Conservation (phyloP, 805 yeast species). For the Starmerella tilneyi region DNA sequence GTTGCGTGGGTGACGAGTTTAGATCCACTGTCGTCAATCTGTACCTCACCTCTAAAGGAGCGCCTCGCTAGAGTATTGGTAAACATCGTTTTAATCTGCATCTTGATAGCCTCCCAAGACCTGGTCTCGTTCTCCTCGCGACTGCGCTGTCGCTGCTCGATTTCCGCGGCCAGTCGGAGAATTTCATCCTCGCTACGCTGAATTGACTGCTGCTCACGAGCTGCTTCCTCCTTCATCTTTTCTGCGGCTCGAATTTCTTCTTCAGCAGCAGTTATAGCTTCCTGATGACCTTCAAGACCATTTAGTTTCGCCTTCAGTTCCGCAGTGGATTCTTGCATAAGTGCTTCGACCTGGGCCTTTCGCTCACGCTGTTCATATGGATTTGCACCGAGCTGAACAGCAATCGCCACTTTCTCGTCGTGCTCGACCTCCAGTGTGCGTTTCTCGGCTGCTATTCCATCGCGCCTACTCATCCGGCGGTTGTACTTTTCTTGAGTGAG, state of each 20-base stretch:
- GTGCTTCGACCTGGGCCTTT: background rate
- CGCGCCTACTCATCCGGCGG: background rate
- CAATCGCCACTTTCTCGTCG: background rate
- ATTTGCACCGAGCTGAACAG: background rate
- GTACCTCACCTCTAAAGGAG: conserved; percentile 63
- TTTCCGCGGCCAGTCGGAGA: background rate
- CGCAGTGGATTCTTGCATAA: background rate
- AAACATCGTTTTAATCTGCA: conserved; percentile 6
- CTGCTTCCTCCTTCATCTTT: background rate
- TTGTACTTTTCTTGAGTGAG: background rate
- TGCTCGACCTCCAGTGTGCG: background rate
- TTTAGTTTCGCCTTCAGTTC: background rate
- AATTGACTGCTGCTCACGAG: background rate
- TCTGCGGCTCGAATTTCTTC: background rate
- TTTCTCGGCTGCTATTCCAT: background rate
- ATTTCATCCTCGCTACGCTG: background rate
- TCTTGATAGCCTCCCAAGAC: conserved; percentile 14
- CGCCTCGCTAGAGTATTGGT: conserved; percentile 35
- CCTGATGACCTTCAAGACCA: background rate
- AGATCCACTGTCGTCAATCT: conserved; percentile 42
- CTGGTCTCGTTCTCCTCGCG: conserved; percentile 11
- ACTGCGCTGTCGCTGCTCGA: background rate
- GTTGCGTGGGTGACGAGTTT: conserved; percentile 26
- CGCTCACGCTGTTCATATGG: background rate
- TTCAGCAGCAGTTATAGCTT: background rate